Evolutionary conservation across 441 rosid genomes (phyloP), one percentile per base, ranked within the genome.

Genomic region (Gossypium schwendimanii): DNA sequence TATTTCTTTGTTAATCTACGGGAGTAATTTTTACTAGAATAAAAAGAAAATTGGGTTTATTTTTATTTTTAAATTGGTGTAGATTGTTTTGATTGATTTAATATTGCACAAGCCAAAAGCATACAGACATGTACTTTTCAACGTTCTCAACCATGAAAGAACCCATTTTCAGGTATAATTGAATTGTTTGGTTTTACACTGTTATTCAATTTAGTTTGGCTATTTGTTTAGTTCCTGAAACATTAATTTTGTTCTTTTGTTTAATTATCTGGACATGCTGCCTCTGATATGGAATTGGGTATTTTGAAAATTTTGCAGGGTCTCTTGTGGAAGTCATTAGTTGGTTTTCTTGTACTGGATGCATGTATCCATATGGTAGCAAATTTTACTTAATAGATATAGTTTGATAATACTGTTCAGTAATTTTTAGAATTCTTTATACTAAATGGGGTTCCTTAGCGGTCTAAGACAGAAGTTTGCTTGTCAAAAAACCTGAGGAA

Each of bases 1-100:
- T 6, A 11, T 14, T 68, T 50, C 10, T 69, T 15, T 33, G 18
- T 61, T 77, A 1, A 2, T 1, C 50, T 77, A 7, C 11, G 21
- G 3, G 21, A 41, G 33, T 15, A 20, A 6, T 54, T 14, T 20
- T n/a, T 7, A 41, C 0, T 36, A 31, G 39, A 50, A 59, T 3
- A 0, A 17, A 17, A 12, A 4, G 5, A 6, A 44, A 47, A 2
- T 47, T 53, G 49, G 15, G 70, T 70, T 14, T 58, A 10, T 63
- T 4, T 1, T 55, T 55, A 49, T 11, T 47, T 31, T 0, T 55
- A 1, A 66, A 6, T 64, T 62, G 39, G 36, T 54, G 76, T 80
- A 93, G 96, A 91, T 91, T 79, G 79, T 90, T 64, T 82, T 88
- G 82, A 87, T 94, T 69, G 96, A 93, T 84, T 81, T 94, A 84